Evolutionary conservation across 2,329 filamentous ascomycete species (phyloP), one percentile per base, ranked within the genome.

Genomic region (Xylaria sp.): DNA sequence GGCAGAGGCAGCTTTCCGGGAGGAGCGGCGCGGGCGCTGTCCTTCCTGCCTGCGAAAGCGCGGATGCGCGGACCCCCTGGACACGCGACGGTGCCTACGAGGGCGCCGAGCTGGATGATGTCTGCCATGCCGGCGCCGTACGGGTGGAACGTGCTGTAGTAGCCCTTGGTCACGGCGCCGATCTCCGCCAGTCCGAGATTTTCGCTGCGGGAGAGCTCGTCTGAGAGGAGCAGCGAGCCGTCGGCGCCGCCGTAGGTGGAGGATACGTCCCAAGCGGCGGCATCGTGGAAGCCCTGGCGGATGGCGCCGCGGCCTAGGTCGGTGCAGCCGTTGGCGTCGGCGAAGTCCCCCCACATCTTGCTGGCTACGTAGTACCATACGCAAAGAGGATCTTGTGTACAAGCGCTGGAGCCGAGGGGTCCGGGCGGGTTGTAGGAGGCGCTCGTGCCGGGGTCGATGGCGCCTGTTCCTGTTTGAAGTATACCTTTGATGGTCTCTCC

Each of bases 11-110:
- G 81, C 44, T 83, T 80, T 6, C 82, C 83, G 2, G 78, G 76
- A 0, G 83, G 83, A 0, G 82, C 80, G 3, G 82, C 78, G 8
- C 72, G 73, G 15, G 76, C 73, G 55, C 81, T 79, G 72, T 88
- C 86, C 25, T 75, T 79, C 60, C 86, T 81, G 37, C 86, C 86
- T 8, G 85, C 81, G 67, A 84, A 84, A n/a, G 82, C 82, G 18
- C 81, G 76, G 46, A 88, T 83, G 12, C 82, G 81, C 2, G 86
- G 86, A 0, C 87, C 86, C 15, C 83, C 82, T 0, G 86, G 86
- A 64, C 87, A 89, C 2, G 81, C 80, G 1, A 85, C 81, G 3
- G 84, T 84, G 3, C 83, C 86, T 50, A 84, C 79, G 57, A 79
- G 80, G 77, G 80, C 82, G 2, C 82, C 84, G 59, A 87, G 83